Evolutionary conservation across 306 rosid genomes (phyloP).

Genomic region (Quercus bicolor): DNA sequence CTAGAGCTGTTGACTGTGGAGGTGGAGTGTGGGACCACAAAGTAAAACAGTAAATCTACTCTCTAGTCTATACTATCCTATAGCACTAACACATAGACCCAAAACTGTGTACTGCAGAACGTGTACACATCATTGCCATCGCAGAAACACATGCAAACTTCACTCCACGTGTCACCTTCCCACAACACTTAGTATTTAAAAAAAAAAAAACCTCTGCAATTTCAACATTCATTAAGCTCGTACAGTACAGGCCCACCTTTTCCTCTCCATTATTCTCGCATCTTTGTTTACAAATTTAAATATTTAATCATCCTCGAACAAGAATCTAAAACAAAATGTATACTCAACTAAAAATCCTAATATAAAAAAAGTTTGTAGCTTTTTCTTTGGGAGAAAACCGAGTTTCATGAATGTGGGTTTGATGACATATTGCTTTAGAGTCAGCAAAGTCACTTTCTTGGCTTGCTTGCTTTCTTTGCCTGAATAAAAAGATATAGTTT

Average conservation of each 20-base stretch:
- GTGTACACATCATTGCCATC: conserved; percentile 47
- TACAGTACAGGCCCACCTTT: too few relatives aligned
- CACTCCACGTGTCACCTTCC: conserved; percentile 25
- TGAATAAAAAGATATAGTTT: conserved; percentile 1
- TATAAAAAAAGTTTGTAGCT: neutral
- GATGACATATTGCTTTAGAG: conserved; percentile 29
- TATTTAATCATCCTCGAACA: too few relatives aligned
- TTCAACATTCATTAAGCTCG: too few relatives aligned
- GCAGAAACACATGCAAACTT: conserved; percentile 44
- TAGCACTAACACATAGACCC: too few relatives aligned
- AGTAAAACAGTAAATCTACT: too few relatives aligned
- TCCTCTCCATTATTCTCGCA: too few relatives aligned
- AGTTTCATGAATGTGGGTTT: conserved; percentile 54
- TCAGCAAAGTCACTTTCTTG: conserved; percentile 42
- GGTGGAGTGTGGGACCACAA: too few relatives aligned
- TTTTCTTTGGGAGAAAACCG: conserved; percentile 29
- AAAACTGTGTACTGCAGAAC: neutral
- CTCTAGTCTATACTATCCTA: too few relatives aligned
- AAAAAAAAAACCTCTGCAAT: too few relatives aligned
- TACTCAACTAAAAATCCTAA: too few relatives aligned
- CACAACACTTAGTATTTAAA: neutral
- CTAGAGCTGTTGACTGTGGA: too few relatives aligned
- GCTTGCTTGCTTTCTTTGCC: neutral
- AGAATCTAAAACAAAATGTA: neutral
- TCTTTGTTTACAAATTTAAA: too few relatives aligned